These are phyloP conservation scores for Zea luxurians DNA, from an alignment of 176 grass and related monocot species.

Conservation along the genomic window DNA sequence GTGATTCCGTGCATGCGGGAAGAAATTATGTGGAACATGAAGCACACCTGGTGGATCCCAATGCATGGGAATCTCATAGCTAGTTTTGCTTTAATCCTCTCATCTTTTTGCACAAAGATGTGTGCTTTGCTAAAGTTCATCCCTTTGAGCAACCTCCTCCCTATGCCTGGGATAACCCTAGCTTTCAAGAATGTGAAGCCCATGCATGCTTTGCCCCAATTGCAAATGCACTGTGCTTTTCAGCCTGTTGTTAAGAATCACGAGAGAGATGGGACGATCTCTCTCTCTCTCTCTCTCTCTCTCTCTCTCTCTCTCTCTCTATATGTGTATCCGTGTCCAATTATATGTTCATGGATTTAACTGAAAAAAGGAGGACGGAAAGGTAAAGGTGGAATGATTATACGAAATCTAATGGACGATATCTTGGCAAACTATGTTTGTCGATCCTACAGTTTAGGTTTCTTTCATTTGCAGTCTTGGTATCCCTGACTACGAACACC, in stretches of 20 bases:
- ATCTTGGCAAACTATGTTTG: slow-evolving; percentile 40
- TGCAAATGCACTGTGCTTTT: slow-evolving; percentile 52
- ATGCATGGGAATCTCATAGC: slow-evolving; percentile 54
- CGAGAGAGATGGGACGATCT: slow-evolving; percentile 23
- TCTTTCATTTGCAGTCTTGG: slow-evolving; percentile 25
- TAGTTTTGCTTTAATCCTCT: slow-evolving; percentile 55
- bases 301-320: not conserved
- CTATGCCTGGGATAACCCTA: slow-evolving; percentile 37
- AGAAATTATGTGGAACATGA: slow-evolving; percentile 11
- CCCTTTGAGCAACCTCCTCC: slow-evolving; percentile 44
- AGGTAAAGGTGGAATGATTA: slow-evolving; percentile 33
- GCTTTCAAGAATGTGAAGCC: slow-evolving; percentile 48
- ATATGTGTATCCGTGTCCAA: slow-evolving; percentile 16
- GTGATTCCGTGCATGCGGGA: not conserved
- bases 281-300: not conserved
- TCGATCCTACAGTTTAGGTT: slow-evolving; percentile 38
- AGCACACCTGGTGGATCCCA: slow-evolving; percentile 55
- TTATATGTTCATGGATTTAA: slow-evolving; percentile 24
- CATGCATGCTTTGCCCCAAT: slow-evolving; percentile 41
- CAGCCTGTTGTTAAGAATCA: slow-evolving; percentile 37
- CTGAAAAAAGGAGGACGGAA: slow-evolving; percentile 18
- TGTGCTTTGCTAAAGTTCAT: slow-evolving; percentile 49
- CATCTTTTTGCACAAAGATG: slow-evolving; percentile 62
- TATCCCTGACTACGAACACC: slow-evolving; percentile 48
- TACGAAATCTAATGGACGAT: slow-evolving; percentile 32